Conservation (phyloP, 148 eudicot species). For the Diospyros kaki region DNA sequence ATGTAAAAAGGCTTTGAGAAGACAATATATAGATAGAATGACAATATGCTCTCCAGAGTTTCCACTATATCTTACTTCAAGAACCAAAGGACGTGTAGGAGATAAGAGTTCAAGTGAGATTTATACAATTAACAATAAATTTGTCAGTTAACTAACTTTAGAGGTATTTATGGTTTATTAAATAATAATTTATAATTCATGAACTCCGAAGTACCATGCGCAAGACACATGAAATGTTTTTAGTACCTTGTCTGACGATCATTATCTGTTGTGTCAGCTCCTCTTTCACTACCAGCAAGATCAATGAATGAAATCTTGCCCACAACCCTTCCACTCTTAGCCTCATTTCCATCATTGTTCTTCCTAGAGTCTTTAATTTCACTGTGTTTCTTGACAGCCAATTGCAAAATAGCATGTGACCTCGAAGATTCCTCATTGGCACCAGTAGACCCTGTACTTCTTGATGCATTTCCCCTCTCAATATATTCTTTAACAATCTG, state of each 20-base stretch:
- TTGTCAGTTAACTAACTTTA: too few relatives aligned
- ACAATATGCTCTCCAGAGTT: too few relatives aligned
- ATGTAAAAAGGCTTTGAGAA: too few relatives aligned
- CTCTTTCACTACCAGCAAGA: constrained; percentile 99
- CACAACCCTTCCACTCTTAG: constrained; percentile 73
- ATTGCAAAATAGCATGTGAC: constrained; percentile 97
- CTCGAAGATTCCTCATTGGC: constrained; percentile 99
- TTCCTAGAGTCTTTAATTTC: constrained; percentile 77
- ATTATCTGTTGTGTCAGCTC: constrained; percentile 98
- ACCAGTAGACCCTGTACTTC: constrained; percentile 98
- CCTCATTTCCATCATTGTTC: constrained; percentile 63
- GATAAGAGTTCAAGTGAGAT: too few relatives aligned
- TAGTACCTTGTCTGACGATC: constrained; percentile 89
- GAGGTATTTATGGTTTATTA: too few relatives aligned
- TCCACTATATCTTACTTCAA: too few relatives aligned
- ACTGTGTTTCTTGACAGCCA: constrained; percentile 84
- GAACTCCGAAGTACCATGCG: too few relatives aligned
- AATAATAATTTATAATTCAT: too few relatives aligned
- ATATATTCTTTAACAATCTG: constrained; percentile 94
- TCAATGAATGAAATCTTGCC: constrained; percentile 98
- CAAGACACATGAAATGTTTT: too few relatives aligned
- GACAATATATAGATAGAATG: too few relatives aligned
- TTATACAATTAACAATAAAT: too few relatives aligned
- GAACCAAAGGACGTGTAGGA: too few relatives aligned
- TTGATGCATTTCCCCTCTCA: constrained; percentile 80